phyloP scores from a whole-genome alignment of 495 filamentous ascomycete species.

The Bathelium albidoporum region DNA sequence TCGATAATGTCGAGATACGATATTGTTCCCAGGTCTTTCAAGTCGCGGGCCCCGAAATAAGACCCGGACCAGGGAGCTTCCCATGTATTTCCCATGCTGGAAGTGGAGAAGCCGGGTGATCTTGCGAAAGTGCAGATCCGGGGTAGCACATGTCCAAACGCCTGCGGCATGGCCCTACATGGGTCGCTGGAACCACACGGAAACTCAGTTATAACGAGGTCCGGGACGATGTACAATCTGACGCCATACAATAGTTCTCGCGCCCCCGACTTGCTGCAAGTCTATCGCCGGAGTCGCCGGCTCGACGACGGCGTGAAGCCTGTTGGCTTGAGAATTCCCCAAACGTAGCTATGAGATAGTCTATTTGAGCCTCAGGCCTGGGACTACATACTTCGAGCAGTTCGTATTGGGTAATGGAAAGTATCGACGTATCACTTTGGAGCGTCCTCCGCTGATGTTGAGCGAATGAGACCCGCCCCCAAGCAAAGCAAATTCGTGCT shows the following conservation, averaged over 20 bases:
- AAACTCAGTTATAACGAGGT: neutral
- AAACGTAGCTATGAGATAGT: neutral
- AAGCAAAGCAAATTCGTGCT: too few species aligned
- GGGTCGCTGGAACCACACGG: neutral
- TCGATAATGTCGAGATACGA: neutral
- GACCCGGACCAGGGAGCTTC: neutral
- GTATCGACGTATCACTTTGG: too few species aligned
- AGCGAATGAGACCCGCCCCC: too few species aligned
- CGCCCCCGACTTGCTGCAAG: neutral
- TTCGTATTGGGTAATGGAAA: too few species aligned
- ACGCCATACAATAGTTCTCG: neutral
- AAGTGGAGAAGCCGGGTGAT: neutral
- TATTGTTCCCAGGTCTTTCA: neutral
- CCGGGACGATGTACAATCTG: neutral
- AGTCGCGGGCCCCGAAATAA: neutral
- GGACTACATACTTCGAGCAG: neutral
- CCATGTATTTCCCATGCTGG: neutral
- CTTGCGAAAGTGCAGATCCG: constrained; percentile 1
- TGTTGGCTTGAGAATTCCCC: neutral
- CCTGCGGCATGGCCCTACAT: neutral
- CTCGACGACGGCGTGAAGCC: neutral
- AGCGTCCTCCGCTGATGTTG: too few species aligned
- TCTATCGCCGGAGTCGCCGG: neutral
- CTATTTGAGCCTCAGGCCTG: neutral
- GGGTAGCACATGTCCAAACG: neutral